These are phyloP conservation scores for Penicillium mononematosum DNA, from an alignment of 495 filamentous ascomycete species.

Conservation along the genomic window DNA sequence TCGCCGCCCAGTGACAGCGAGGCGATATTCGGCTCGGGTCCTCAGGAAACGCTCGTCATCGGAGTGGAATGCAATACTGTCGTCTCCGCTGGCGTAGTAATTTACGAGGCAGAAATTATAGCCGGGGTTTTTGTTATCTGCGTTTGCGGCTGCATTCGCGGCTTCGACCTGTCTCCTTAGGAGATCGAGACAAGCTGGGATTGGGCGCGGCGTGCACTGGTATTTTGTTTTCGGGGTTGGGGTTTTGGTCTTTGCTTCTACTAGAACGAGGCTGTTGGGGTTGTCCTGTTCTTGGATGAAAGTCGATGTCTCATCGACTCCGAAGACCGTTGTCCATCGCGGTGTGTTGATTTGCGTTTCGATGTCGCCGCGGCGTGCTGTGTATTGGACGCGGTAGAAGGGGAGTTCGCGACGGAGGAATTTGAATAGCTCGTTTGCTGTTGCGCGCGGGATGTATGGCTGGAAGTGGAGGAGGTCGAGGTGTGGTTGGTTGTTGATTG, in stretches of 20 bases:
- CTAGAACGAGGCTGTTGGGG: conserved; percentile 33
- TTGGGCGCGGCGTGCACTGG: conserved; percentile 58
- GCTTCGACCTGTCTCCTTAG: conserved; percentile 57
- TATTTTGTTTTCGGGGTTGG: conserved; percentile 49
- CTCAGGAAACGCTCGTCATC: conserved; percentile 76
- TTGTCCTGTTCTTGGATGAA: conserved; percentile 24
- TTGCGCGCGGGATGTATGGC: conserved; percentile 56
- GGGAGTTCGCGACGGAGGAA: conserved; percentile 62
- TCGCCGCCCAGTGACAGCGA: conserved; percentile 65
- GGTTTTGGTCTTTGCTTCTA: conserved; percentile 31
- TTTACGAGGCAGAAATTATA: conserved; percentile 79
- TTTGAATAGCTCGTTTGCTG: conserved; percentile 58
- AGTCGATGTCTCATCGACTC: conserved; percentile 58
- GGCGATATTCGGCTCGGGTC: conserved; percentile 63
- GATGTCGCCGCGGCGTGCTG: conserved; percentile 56
- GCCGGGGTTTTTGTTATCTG: conserved; percentile 27
- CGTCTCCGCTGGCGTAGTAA: conserved; percentile 67
- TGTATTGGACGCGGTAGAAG: conserved; percentile 73
- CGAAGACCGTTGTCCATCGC: conserved; percentile 70
- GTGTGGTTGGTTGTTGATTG: conserved; percentile 60
- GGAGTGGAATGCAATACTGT: conserved; percentile 72
- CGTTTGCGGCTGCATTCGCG: conserved; percentile 37
- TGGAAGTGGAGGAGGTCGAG: conserved; percentile 68
- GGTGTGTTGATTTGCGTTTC: conserved; percentile 66
- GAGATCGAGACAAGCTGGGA: conserved; percentile 62